These are phyloP conservation scores for Toxicodendron radicans DNA, from an alignment of 345 rosid species.

Conservation along the genomic window DNA sequence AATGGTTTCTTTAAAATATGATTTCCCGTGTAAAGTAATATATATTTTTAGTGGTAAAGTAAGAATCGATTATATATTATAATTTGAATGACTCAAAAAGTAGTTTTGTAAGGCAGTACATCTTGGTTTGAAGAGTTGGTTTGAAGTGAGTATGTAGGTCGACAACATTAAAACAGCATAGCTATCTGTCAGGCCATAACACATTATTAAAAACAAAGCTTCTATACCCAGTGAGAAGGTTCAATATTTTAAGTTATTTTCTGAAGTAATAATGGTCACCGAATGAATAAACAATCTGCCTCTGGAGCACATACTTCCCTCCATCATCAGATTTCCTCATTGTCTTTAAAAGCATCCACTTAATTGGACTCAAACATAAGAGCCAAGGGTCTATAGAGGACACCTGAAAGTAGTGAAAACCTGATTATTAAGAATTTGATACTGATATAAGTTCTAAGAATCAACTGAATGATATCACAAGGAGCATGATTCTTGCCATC, in stretches of 20 bases:
- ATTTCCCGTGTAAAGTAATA: no score
- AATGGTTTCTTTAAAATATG: no score
- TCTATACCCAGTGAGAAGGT: constrained; percentile 92
- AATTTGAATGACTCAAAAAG: no score
- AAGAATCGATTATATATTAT: no score
- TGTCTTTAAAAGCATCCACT: constrained; percentile 57
- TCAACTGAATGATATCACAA: background rate
- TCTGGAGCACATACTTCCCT: constrained; percentile 47
- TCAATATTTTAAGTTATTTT: constrained; percentile 75
- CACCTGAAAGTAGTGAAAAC: constrained; percentile 44
- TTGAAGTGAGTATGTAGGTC: no score
- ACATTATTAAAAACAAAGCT: background rate
- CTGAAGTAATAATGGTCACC: constrained; percentile 91
- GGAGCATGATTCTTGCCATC: background rate
- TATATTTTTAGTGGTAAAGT: no score
- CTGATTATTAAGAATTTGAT: constrained; percentile 9
- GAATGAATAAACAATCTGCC: constrained; percentile 72
- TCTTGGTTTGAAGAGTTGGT: no score
- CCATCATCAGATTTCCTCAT: constrained; percentile 55
- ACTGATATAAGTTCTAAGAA: background rate
- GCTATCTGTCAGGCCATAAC: background rate
- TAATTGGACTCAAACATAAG: constrained; percentile 59
- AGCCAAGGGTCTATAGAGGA: constrained; percentile 89
- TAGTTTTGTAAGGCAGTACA: no score
- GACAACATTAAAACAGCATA: background rate